phyloP scores from a whole-genome alignment of 352 stramenopile species.

The Globisporangium acanthophoron region DNA sequence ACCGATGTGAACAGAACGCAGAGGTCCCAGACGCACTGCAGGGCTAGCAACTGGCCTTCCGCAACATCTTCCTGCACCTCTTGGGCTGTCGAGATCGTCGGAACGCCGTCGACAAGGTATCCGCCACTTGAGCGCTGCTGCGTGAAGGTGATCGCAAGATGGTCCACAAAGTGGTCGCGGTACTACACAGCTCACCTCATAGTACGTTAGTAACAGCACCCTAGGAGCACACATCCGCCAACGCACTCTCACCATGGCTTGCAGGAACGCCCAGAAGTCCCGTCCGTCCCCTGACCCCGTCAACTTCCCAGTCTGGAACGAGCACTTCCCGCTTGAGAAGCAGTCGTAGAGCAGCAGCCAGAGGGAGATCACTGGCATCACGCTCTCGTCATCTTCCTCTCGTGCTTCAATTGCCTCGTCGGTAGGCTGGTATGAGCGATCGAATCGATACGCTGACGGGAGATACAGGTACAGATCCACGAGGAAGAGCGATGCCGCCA shows the following conservation, averaged over 20 bases:
- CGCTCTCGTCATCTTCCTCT: neutral
- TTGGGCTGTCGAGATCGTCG: conserved; percentile 8
- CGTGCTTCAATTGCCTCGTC: neutral
- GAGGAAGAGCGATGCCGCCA: conserved; percentile 61
- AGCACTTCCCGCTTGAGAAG: conserved; percentile 20
- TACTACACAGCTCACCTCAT: conserved; percentile 3
- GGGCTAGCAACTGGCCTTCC: conserved; percentile 17
- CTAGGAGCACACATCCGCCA: neutral
- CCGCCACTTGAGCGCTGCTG: conserved; percentile 31
- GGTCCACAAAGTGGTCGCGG: conserved; percentile 24
- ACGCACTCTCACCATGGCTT: conserved; percentile 24
- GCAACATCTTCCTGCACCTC: conserved; percentile 7
- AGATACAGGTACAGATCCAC: conserved; percentile 70
- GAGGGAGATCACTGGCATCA: conserved; percentile 41
- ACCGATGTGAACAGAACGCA: conserved; percentile 12
- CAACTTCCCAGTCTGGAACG: conserved; percentile 16
- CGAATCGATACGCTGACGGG: conserved; percentile 47
- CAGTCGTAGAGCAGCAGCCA: conserved; percentile 52
- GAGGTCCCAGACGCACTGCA: conserved; percentile 19
- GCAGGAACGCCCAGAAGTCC: conserved; percentile 52
- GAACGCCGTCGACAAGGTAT: conserved; percentile 27
- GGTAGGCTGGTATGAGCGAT: neutral
- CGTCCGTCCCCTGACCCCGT: conserved; percentile 19
- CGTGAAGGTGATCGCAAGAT: conserved; percentile 35
- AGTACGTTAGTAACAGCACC: neutral